Base-by-base conservation (phyloP, 1,284 basidiomycete genomes). In the Cryptococcus maquisensis region DNA sequence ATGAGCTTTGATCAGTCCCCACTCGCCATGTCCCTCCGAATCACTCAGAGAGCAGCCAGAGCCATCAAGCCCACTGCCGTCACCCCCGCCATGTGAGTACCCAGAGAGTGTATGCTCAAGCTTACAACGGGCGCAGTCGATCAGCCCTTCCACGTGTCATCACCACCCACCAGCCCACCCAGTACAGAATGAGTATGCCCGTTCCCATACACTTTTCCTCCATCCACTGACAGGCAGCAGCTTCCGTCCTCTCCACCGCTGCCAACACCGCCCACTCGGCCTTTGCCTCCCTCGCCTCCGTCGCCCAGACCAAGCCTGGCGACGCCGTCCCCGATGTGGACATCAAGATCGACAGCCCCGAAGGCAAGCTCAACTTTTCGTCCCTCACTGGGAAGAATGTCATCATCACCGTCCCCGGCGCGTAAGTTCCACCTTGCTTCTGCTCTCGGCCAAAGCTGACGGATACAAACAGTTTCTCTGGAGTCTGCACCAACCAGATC, bases 361-460 rank as follows among this genome's bases (percentile, higher is more conserved):
- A 82, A 55, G 74, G 80, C 52, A 62, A 79, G 10, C 69, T 81
- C 55, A 78, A 79, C 26, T 79, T 88, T 49, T 76, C 67, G 26
- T 69, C 79, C 53, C 75, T 86, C 47, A 75, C 73, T 15, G 87
- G 87, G 39, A 87, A 83, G 77, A 86, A 84, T 66, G 70, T 89
- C 62, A 80, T 90, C 60, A 86, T 88, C 62, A 55, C 82, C 73
- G 62, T 70, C 35, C 69, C 67, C 28, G 70, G 67, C 57, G 69
- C 67, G 60, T 71, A 52, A 64, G 67, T 71, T 13, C 18, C 10
- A 0, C n/a, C 39, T 7, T 43, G 16, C 28, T 26, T 37, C 24
- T 36, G 9, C 28, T 46, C 23, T 13, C 32, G 12, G 24, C 4
- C 35, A 20, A 1, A 15, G 12, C 23, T n/a, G 16, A 18, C 20